phyloP scores from a whole-genome alignment of 805 yeast genomes.

The Candida suzukii region DNA sequence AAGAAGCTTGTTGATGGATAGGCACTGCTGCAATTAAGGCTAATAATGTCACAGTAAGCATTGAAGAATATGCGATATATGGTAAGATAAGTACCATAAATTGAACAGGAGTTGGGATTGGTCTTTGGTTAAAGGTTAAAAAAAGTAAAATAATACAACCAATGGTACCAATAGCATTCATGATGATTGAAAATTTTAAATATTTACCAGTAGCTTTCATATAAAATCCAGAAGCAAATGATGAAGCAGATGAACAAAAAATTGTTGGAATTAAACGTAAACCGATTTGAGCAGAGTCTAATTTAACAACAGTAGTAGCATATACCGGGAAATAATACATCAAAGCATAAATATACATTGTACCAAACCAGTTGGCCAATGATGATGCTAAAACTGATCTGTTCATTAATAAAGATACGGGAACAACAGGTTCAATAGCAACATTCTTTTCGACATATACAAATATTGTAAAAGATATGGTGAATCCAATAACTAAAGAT shows the following conservation, averaged over 20 bases:
- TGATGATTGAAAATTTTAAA: conserved; percentile 34
- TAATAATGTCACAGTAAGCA: conserved; percentile 58
- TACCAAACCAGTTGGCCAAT: conserved; percentile 52
- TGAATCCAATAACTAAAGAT: background rate
- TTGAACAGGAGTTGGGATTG: conserved; percentile 10
- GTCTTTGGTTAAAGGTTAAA: conserved; percentile 8
- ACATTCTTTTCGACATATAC: conserved; percentile 32
- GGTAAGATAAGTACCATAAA: conserved; percentile 30
- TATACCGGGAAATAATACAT: conserved; percentile 58
- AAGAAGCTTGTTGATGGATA: conserved; percentile 54
- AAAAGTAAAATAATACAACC: conserved; percentile 29
- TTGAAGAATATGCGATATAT: conserved; percentile 48
- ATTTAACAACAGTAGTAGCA: conserved; percentile 45
- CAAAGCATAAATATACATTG: conserved; percentile 40
- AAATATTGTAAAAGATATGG: background rate
- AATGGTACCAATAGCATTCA: conserved; percentile 34
- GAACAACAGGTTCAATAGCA: conserved; percentile 59
- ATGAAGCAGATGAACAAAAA: conserved; percentile 49
- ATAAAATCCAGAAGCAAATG: conserved; percentile 56
- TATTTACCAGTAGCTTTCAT: conserved; percentile 62
- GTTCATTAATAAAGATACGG: conserved; percentile 45
- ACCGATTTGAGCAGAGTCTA: conserved; percentile 53
- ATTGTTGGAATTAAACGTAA: conserved; percentile 54
- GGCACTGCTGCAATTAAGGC: conserved; percentile 73
- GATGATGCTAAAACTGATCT: conserved; percentile 60